phyloP scores from a whole-genome alignment of 371 early-diverging fungal genomes.

The Gilbertella persicaria region DNA sequence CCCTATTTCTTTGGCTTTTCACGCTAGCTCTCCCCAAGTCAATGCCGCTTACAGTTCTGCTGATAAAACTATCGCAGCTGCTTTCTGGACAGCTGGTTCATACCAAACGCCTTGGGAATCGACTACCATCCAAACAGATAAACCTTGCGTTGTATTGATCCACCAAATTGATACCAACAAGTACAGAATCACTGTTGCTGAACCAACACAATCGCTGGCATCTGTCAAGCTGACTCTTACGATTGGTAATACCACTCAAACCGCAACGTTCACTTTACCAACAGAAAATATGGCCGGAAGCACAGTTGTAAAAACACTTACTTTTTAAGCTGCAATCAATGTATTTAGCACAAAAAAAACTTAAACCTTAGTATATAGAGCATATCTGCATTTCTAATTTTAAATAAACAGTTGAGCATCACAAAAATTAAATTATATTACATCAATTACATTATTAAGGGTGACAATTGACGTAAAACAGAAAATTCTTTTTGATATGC shows the following conservation, averaged over 20 bases:
- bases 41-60: conserved; percentile 22
- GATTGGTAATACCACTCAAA: not conserved
- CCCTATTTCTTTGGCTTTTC: conserved; percentile 17
- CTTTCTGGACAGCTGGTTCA: conserved; percentile 32
- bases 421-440: no score
- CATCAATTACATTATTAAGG: no score
- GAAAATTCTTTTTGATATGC: no score
- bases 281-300: conserved; percentile 15
- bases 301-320: conserved; percentile 3
- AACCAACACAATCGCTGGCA: conserved; percentile 26
- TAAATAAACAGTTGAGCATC: no score
- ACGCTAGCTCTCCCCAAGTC: conserved; percentile 17
- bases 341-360: no score
- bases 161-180: not conserved
- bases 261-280: conserved; percentile 11
- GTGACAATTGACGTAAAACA: no score
- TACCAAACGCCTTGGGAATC: conserved; percentile 21
- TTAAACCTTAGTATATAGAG: no score
- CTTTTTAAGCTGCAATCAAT: conserved; percentile 1
- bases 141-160: conserved; percentile 15
- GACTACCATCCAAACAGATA: conserved; percentile 4
- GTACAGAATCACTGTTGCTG: conserved; percentile 20
- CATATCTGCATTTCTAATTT: not conserved
- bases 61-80: conserved; percentile 18
- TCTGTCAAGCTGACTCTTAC: conserved; percentile 10